Evolutionary conservation across 2,329 filamentous ascomycete genomes (phyloP).

Genomic region (Trichothecium roseum): DNA sequence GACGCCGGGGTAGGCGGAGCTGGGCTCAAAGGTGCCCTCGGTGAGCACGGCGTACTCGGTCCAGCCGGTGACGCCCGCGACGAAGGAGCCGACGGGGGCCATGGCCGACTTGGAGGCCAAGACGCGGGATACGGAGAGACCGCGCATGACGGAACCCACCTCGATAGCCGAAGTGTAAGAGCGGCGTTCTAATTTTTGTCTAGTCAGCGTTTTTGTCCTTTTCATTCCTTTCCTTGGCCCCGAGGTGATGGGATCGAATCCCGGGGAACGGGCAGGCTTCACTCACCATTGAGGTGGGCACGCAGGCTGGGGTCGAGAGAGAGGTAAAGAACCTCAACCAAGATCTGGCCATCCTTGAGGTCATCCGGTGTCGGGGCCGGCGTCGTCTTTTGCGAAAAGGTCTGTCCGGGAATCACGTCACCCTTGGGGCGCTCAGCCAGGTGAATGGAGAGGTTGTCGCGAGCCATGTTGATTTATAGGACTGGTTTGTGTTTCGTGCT

Average conservation of each 20-base stretch:
- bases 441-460: slow-evolving; percentile 39
- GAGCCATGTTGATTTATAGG: slow-evolving; percentile 22
- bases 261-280: too few relatives aligned
- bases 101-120: slow-evolving; percentile 46
- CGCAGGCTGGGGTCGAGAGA: slow-evolving; percentile 70
- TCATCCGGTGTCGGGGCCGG: slow-evolving; percentile 39
- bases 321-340: slow-evolving; percentile 52
- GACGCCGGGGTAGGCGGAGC: slow-evolving; percentile 28
- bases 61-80: slow-evolving; percentile 50
- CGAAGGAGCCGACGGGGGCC: slow-evolving; percentile 47
- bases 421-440: slow-evolving; percentile 53
- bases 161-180: slow-evolving; percentile 60
- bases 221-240: too few relatives aligned
- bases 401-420: slow-evolving; percentile 53
- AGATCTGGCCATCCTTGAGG: slow-evolving; percentile 54
- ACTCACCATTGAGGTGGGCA: slow-evolving; percentile 53
- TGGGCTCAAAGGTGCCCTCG: slow-evolving; percentile 36
- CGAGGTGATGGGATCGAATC: too few relatives aligned
- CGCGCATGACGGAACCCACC: slow-evolving; percentile 60
- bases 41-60: slow-evolving; percentile 51
- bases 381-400: slow-evolving; percentile 44
- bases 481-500: too few relatives aligned
- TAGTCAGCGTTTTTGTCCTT: neutral
- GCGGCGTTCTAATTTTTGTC: slow-evolving; percentile 11
- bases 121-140: slow-evolving; percentile 48